Percentiles rank a stretch among this genome's conserved stretches.
phyloP scores from a whole-genome alignment of 495 filamentous ascomycete species.

The Pyronema omphalodes region DNA sequence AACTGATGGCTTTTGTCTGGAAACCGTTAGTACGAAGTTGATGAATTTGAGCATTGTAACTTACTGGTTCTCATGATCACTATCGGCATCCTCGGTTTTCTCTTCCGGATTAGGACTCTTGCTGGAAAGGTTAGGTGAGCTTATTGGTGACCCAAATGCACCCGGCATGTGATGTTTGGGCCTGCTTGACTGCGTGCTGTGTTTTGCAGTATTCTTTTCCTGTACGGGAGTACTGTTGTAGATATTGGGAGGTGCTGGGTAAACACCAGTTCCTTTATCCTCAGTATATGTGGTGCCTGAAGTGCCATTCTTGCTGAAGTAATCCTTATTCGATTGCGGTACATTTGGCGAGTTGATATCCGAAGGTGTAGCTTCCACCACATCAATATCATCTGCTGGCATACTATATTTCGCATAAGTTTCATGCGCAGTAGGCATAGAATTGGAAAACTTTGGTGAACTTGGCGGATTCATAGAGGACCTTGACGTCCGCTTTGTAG shows the following conservation, averaged over 20 bases:
- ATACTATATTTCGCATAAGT: neutral
- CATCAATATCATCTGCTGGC: neutral
- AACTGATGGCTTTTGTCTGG: neutral
- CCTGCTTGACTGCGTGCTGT: neutral
- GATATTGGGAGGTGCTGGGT: neutral
- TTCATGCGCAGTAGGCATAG: neutral
- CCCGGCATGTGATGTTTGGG: neutral
- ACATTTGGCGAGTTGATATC: neutral
- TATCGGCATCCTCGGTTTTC: neutral
- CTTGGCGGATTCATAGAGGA: neutral
- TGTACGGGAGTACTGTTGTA: neutral
- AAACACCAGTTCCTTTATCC: constrained; percentile 1
- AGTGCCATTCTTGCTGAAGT: neutral
- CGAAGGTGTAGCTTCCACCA: constrained; percentile 1
- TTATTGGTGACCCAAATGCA: neutral
- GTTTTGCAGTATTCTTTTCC: neutral
- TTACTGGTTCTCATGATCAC: neutral
- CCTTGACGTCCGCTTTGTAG: neutral
- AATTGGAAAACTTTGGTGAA: neutral
- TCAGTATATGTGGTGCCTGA: neutral
- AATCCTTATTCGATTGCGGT: neutral
- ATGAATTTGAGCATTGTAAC: neutral
- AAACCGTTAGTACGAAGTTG: neutral
- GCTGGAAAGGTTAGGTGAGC: neutral
- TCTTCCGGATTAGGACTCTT: neutral